These are phyloP conservation scores for Apophysomyces ossiformis DNA, from an alignment of 371 early-diverging fungal genomes.

Conservation along the genomic window DNA sequence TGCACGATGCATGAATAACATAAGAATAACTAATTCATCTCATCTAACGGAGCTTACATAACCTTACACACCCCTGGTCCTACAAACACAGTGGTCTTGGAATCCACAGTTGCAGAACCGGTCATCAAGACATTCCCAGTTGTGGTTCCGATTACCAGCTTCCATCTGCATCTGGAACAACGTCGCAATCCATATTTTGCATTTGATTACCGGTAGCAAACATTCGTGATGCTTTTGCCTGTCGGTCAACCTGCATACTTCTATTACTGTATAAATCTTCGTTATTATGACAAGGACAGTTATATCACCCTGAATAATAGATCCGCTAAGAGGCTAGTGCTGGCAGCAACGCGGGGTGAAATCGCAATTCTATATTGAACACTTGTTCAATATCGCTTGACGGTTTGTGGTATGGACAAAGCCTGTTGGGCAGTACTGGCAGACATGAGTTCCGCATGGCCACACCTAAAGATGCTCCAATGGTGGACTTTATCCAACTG, in stretches of 20 bases:
- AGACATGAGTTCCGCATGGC: not conserved
- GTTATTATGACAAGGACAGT: too few relatives aligned
- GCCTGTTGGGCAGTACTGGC: not conserved
- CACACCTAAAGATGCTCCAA: not conserved
- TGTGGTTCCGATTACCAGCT: not conserved
- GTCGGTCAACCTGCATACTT: too few relatives aligned
- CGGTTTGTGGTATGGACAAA: not conserved
- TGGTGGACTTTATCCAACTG: not conserved
- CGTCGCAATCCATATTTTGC: too few relatives aligned
- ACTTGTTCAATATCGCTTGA: not conserved
- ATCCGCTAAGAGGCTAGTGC: not conserved
- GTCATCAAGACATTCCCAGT: not conserved
- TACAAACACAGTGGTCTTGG: not conserved
- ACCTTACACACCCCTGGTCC: not conserved
- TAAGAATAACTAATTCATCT: not conserved
- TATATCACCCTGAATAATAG: not conserved
- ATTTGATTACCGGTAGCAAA: too few relatives aligned
- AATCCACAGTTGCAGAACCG: not conserved
- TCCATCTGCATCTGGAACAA: not conserved
- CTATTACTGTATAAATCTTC: too few relatives aligned
- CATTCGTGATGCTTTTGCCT: too few relatives aligned
- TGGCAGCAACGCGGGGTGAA: not conserved
- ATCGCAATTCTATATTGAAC: not conserved
- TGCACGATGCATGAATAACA: not conserved
- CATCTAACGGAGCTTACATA: not conserved